Evolutionary conservation across 2,329 filamentous ascomycete genomes (phyloP), one percentile per base, ranked within the genome.

Genomic region (Sclerotinia sclerotiorum): DNA sequence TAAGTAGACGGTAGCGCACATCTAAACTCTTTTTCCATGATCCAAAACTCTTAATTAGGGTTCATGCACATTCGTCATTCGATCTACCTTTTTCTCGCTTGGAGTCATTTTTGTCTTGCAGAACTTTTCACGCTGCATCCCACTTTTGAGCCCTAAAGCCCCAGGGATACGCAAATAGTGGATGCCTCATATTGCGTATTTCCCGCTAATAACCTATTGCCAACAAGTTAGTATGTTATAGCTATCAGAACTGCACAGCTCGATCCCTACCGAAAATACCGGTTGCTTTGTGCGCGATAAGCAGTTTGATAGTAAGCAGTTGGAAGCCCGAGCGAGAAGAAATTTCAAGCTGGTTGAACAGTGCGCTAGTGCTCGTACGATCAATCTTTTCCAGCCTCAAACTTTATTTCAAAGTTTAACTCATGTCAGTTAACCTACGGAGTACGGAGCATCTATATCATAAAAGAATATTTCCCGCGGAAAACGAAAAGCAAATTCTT

Each of bases 111-210:
- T 17, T 49, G 21, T 35, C 44, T 35, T 13, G 21, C 44, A 62
- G 29, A 62, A 5, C 6, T 62, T 62, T 62, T n/a, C 44, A 35
- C 44, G 29, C 58, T 51, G 35, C 10, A 62, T 62, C 58, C 58
- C 58, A 51, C 58, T 49, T 51, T 51, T 19, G 21, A 49, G 44
- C 29, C 29, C 21, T 62, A 44, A 13, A 49, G 11, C n/a, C 44
- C 35, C 3, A 32, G 32, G 44, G 32, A 32, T 35, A 49, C 13
- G 24, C 42, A 49, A 24, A 24, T 62, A 11, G 24, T 24, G 58
- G 35, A 29, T n/a, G 8, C 44, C 46, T 62, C 21, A 42, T 2
- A 39, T 24, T 62, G 46, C 58, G 46, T 39, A n/a, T 21, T 48
- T 49, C 15, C 27, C 27, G 21, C 44, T 19, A 19, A 24, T 19